Percentiles rank a stretch among this genome's conserved stretches.
Evolutionary conservation across 768 basidiomycete species (phyloP).

Genomic region (Pulveroboletus sp.): DNA sequence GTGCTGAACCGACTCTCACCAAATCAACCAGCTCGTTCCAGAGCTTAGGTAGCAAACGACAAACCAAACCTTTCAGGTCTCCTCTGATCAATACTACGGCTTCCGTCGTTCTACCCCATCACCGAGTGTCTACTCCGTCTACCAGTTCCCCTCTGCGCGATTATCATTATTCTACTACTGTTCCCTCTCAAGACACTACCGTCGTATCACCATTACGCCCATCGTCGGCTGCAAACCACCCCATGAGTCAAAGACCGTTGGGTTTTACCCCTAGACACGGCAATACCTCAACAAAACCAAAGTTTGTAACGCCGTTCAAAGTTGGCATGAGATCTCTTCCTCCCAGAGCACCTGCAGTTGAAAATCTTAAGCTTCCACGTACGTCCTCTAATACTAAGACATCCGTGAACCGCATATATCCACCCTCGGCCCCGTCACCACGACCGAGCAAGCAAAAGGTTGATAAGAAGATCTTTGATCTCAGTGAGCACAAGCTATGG

Average conservation of each 20-base stretch:
- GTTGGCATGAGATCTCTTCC: slow-evolving; percentile 44
- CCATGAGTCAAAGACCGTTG: slow-evolving; percentile 16
- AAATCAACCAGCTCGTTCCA: slow-evolving; percentile 10
- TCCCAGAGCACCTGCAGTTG: neutral
- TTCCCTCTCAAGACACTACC: slow-evolving; percentile 10
- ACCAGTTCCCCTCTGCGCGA: slow-evolving; percentile 16
- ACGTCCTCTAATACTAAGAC: neutral
- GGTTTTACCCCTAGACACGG: slow-evolving; percentile 25
- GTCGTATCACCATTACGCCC: slow-evolving; percentile 37
- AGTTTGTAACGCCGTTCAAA: slow-evolving; percentile 67
- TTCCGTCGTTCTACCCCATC: slow-evolving; percentile 2
- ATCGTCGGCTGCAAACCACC: slow-evolving; percentile 16
- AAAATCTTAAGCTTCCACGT: neutral
- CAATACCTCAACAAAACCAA: slow-evolving; percentile 31
- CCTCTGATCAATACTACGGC: slow-evolving; percentile 33
- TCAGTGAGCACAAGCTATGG: slow-evolving; percentile 36
- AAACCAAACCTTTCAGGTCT: slow-evolving; percentile 44
- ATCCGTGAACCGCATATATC: slow-evolving; percentile 20
- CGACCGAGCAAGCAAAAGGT: slow-evolving; percentile 7
- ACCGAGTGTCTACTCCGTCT: slow-evolving; percentile 30
- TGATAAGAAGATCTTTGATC: slow-evolving; percentile 33
- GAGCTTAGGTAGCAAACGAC: slow-evolving; percentile 8
- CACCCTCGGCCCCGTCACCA: slow-evolving; percentile 13
- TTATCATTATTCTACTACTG: neutral
- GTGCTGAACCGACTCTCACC: slow-evolving; percentile 12